A percentile compares a stretch with the other conserved stretches of the same genome.
Evolutionary conservation across 495 filamentous ascomycete species (phyloP).

Genomic region (Cercophora newfieldiana): DNA sequence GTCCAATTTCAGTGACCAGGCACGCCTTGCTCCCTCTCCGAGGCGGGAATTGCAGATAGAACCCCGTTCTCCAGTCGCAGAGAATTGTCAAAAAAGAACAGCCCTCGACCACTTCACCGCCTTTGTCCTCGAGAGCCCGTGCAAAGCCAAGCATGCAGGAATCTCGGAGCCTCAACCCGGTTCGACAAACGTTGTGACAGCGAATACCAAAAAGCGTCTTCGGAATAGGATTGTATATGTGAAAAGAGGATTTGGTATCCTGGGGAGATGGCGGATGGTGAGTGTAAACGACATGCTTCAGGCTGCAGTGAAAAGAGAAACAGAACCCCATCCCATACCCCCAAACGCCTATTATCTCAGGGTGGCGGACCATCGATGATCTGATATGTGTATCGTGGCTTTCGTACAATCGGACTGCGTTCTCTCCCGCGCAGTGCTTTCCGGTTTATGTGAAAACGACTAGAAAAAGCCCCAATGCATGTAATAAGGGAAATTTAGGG

Average conservation of each 20-base stretch:
- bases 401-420: slow-evolving; percentile 42
- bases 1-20: slow-evolving; percentile 4
- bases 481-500: neutral
- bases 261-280: neutral
- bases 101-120: too few relatives aligned
- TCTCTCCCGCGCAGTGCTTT: slow-evolving; percentile 30
- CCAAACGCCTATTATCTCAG: slow-evolving; percentile 25
- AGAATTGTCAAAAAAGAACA: too few relatives aligned
- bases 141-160: neutral
- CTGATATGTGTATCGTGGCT: slow-evolving; percentile 35
- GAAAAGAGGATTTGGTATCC: neutral
- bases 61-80: too few relatives aligned
- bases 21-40: neutral
- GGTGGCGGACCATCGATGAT: slow-evolving; percentile 30
- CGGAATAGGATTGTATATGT: neutral
- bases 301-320: slow-evolving; percentile 18
- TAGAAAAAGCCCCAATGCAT: slow-evolving; percentile 19
- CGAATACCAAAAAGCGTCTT: neutral
- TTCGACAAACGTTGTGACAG: neutral
- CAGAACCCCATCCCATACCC: slow-evolving; percentile 18
- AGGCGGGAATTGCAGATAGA: too few relatives aligned
- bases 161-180: neutral
- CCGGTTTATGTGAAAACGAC: slow-evolving; percentile 25
- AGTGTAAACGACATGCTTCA: slow-evolving; percentile 5
- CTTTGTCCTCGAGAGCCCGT: neutral